phyloP scores from a whole-genome alignment of 768 basidiomycete species.

The Suillus placidus region DNA sequence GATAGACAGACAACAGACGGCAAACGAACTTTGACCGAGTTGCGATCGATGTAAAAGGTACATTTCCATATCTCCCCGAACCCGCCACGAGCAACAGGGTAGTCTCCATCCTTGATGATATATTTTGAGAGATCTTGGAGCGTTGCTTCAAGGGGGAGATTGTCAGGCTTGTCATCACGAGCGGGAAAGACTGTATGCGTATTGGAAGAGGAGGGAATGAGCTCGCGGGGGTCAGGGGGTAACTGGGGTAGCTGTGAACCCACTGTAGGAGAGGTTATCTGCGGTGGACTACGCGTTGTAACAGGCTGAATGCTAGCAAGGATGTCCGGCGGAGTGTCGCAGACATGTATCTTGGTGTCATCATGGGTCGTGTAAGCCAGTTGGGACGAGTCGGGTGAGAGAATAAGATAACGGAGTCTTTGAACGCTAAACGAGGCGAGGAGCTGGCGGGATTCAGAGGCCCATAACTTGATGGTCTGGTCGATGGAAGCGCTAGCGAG shows the following conservation, averaged over 20 bases:
- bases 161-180: background rate
- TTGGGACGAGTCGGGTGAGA: background rate
- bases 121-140: constrained; percentile 4
- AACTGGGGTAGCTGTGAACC: too few relatives aligned
- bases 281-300: too few relatives aligned
- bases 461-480: background rate
- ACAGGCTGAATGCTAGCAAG: background rate
- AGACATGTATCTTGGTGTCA: too few relatives aligned
- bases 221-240: background rate
- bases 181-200: background rate
- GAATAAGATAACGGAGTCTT: background rate
- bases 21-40: background rate
- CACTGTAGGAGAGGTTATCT: too few relatives aligned
- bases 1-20: background rate
- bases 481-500: background rate
- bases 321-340: background rate
- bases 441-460: background rate
- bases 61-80: constrained; percentile 8
- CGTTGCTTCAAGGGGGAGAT: background rate
- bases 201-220: background rate
- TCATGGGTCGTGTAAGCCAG: background rate
- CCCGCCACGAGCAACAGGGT: constrained; percentile 5
- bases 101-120: background rate
- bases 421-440: background rate
- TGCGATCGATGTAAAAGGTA: background rate